Base-by-base conservation (phyloP, 371 early-diverging fungal species). In the Syncephalastrum racemosum region DNA sequence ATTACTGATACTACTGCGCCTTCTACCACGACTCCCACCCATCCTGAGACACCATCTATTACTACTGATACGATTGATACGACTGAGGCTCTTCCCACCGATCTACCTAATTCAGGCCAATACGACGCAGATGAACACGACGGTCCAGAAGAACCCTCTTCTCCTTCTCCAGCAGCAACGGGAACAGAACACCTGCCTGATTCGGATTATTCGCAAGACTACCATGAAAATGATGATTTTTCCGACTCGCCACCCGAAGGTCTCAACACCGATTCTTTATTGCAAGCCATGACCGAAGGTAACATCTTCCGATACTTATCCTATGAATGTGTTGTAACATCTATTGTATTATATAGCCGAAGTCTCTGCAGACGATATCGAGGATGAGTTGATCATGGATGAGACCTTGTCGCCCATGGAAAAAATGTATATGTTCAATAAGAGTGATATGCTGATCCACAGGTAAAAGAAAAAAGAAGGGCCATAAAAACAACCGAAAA, bases 341-440 rank as follows among this genome's bases (percentile, higher is more conserved):
- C 45, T 60, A 42, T 36, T 22, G 18, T 51, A 56, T 61, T 46
- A 16, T 46, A 7, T 25, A 15, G 25, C 53, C 56, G 60, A 64
- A 50, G 54, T 54, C 19, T 25, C 56, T 53, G 63, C 64, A 3
- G 72, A 77, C 50, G 82, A 82, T 39, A 41, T 68, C 46, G 77
- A 82, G 46, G 79, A 79, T 24, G 75, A 74, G 45, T 46, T 74
- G 25, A 43, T 78, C 18, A 60, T 71, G 46, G 78, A 76, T 63
- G 80, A 78, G 25, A 62, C 75, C 18, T 43, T 79, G 53, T 65
- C 77, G 19, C 74, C 79, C 23, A 56, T 79, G 46, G 82, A 82
- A 36, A 71, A 74, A 41, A 70, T 82, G 5, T 78, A 75, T 56
- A 63, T 72, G 50, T 79, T 70, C 53, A 68, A 69, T 43, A 70